A percentile compares a stretch with the other conserved stretches of the same genome.
Evolutionary conservation across 148 eudicot genomes (phyloP).

Genomic region (Diospyros kaki): DNA sequence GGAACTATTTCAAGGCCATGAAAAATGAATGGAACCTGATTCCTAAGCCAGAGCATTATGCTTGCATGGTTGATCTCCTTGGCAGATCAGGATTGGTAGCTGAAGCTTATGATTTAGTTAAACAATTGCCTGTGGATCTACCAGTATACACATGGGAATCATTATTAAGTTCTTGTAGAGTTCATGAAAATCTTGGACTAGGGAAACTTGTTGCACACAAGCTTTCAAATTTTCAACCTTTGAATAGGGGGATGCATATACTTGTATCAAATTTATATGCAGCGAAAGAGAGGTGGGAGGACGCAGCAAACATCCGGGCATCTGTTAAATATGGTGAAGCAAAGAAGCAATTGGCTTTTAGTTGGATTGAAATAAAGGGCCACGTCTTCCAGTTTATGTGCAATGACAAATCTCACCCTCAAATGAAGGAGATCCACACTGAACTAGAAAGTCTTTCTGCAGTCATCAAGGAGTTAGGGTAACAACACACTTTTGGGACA

Average conservation of each 20-base stretch:
- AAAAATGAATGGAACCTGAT: constrained; percentile 34
- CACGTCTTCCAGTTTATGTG: constrained; percentile 31
- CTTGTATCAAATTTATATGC: constrained; percentile 45
- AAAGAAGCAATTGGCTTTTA: constrained; percentile 44
- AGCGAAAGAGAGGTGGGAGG: constrained; percentile 43
- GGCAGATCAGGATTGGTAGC: constrained; percentile 46
- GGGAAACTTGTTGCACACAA: constrained; percentile 33
- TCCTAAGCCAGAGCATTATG: constrained; percentile 45
- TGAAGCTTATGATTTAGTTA: constrained; percentile 47
- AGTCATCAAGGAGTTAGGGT: constrained; percentile 26
- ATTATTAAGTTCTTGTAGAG: constrained; percentile 44
- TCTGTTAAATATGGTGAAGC: constrained; percentile 24
- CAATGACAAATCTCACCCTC: constrained; percentile 40
- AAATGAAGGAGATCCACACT: constrained; percentile 33
- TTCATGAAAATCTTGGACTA: constrained; percentile 39
- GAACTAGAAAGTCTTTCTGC: constrained; percentile 37
- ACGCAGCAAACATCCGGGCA: constrained; percentile 32
- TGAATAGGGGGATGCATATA: constrained; percentile 35
- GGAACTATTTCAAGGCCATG: constrained; percentile 40
- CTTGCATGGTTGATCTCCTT: constrained; percentile 54
- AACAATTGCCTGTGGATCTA: constrained; percentile 28
- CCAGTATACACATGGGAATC: constrained; percentile 47
- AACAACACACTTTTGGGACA: neutral
- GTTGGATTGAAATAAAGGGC: constrained; percentile 50
- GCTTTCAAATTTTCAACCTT: constrained; percentile 21